These are phyloP conservation scores for Pseudogymnoascus sp. DNA, from an alignment of 2,329 filamentous ascomycete species.

Conservation along the genomic window DNA sequence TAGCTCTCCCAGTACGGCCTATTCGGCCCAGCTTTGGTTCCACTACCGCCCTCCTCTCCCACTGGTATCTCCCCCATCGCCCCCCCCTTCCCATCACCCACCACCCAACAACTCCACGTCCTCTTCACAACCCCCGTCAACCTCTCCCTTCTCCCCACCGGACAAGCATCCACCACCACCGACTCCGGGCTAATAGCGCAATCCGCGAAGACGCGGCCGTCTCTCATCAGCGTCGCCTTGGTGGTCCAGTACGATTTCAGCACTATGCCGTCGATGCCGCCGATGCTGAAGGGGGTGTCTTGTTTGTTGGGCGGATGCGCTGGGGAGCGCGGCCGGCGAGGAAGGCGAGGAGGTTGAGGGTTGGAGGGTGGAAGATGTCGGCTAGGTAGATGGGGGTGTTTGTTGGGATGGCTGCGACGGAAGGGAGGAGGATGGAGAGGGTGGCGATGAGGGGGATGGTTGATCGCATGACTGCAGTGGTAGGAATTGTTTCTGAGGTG, in stretches of 20 bases:
- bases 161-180: not conserved
- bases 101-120: not conserved
- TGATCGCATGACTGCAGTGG: not conserved
- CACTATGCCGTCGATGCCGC: not conserved
- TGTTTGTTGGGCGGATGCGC: not conserved
- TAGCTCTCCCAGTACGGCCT: not conserved
- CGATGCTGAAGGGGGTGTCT: not conserved
- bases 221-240: not conserved
- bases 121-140: not conserved
- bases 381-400: constrained; percentile 6
- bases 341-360: not conserved
- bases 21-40: not conserved
- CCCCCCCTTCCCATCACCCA: not conserved
- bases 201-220: not conserved
- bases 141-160: not conserved
- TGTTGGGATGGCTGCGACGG: not conserved
- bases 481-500: not conserved
- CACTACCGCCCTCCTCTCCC: not conserved
- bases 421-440: not conserved
- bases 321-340: not conserved
- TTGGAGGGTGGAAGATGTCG: constrained; percentile 1
- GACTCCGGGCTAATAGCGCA: not conserved
- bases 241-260: not conserved
- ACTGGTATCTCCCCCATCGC: not conserved
- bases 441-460: not conserved